Percentiles rank a stretch among this genome's conserved stretches.
These are phyloP conservation scores for Plasmopara viticola DNA, from an alignment of 352 stramenopile genomes.

Conservation along the genomic window DNA sequence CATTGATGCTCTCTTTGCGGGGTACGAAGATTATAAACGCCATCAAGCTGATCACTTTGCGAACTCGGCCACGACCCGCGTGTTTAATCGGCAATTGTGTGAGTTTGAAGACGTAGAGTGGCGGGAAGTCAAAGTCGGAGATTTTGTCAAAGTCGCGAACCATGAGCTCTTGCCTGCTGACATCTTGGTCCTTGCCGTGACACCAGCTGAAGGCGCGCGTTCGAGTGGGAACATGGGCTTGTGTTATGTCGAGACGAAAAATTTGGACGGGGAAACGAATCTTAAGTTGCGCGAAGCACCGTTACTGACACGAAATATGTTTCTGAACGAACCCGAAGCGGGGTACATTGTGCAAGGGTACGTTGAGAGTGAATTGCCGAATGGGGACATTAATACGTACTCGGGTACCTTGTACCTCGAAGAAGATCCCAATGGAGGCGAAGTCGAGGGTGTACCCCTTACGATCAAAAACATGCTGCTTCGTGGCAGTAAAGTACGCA, in stretches of 20 bases:
- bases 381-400: constrained; percentile 77
- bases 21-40: constrained; percentile 81
- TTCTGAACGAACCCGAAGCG: constrained; percentile 58
- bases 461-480: constrained; percentile 88
- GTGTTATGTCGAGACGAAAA: constrained; percentile 89
- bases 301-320: constrained; percentile 49
- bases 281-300: constrained; percentile 77
- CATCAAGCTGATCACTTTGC: constrained; percentile 68
- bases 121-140: constrained; percentile 73
- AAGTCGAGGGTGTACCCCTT: constrained; percentile 44
- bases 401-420: constrained; percentile 65
- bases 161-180: constrained; percentile 77
- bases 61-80: constrained; percentile 58
- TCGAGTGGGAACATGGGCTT: constrained; percentile 62
- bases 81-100: constrained; percentile 71
- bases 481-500: constrained; percentile 84
- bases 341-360: constrained; percentile 61
- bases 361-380: constrained; percentile 74
- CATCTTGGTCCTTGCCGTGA: constrained; percentile 72
- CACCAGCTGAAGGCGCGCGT: constrained; percentile 50
- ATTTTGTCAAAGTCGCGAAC: constrained; percentile 81
- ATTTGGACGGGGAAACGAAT: constrained; percentile 83
- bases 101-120: constrained; percentile 83
- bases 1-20: constrained; percentile 79
- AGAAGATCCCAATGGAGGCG: constrained; percentile 34